Conservation (phyloP, 164 flowering plant genomes). For the Dillenia suffruticosa region DNA sequence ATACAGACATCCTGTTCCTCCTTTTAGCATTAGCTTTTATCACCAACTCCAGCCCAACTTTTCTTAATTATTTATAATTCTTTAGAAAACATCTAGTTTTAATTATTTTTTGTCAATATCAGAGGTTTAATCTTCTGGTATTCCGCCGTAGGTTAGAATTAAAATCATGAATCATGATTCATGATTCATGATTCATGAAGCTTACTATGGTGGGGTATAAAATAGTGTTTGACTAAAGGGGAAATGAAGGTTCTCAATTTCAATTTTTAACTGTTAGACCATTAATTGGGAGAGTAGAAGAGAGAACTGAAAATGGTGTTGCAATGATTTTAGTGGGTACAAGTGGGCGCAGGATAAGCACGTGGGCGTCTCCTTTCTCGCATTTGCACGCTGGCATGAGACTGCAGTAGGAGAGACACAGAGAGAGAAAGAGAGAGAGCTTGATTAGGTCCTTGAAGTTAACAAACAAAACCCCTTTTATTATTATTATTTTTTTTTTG, state of each 20-base stretch:
- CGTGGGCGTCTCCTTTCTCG: slow-evolving; percentile 50
- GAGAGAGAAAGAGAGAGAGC: too few relatives aligned
- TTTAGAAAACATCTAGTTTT: slow-evolving; percentile 1
- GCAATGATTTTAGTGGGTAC: slow-evolving; percentile 44
- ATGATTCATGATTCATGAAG: slow-evolving; percentile 6
- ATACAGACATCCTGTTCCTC: slow-evolving; percentile 20
- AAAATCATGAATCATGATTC: slow-evolving; percentile 2
- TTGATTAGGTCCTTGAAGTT: too few relatives aligned
- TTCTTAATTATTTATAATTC: background rate
- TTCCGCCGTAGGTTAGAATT: background rate
- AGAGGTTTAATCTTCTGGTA: background rate
- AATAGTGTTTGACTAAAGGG: slow-evolving; percentile 28
- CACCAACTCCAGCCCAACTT: background rate
- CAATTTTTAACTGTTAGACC: background rate
- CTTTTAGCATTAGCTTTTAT: slow-evolving; percentile 4
- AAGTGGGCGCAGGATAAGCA: slow-evolving; percentile 63
- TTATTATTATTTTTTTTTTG: background rate
- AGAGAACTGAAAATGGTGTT: slow-evolving; percentile 6
- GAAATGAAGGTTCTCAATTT: background rate
- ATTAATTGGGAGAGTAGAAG: slow-evolving; percentile 12
- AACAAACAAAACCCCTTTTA: background rate
- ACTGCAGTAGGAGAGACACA: background rate
- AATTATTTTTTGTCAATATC: background rate
- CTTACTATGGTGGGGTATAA: slow-evolving; percentile 25
- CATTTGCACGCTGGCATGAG: slow-evolving; percentile 34